Evolutionary conservation across 2,329 filamentous ascomycete genomes (phyloP), one percentile per base, ranked within the genome.

Genomic region (Neophaeococcomyces aloes): DNA sequence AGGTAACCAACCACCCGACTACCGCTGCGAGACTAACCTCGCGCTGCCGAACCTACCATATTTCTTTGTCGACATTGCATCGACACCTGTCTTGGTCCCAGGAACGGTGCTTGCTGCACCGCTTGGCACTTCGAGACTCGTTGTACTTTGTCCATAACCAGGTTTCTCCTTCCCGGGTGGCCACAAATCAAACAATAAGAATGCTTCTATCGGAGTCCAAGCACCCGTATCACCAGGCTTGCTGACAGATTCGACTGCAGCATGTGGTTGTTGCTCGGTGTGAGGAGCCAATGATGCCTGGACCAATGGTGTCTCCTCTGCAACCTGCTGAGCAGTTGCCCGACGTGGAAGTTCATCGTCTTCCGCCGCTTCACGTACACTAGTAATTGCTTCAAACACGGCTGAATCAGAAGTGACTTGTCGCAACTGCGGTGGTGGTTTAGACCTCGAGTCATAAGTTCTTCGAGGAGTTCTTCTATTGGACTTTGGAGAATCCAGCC

Each of bases 151-250:
- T 13, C 35, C 35, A 18, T 38, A 51, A 10, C 17, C 47, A 4
- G 52, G 52, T 41, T 47, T 52, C 21, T 42, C 29, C 19, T 47
- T 38, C 13, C 41, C 48, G 7, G 48, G 25, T 7, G 53, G 53
- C 53, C 53, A 55, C 46, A 47, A 48, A 18, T 45, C 41, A 38
- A 55, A 55, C n/a, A 55, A 40, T 10, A 54, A 40, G 48, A 50
- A 55, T 13, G 53, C 50, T 41, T 55, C 53, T 13, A 48, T 45
- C 2, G 38, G 13, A 13, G 48, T 55, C 53, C 53, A 69, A 54
- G 14, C 55, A 17, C 53, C 53, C 17, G 30, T 46, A 10, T 39
- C 44, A 4, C 29, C 31, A n/a, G 7, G n/a, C n/a, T 5, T 14
- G n/a, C n/a, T 33, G 17, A 5, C n/a, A 14, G 31, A 33, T 18